These are phyloP conservation scores for Agastache rugosa DNA, from an alignment of 257 asterid species.

Conservation along the genomic window DNA sequence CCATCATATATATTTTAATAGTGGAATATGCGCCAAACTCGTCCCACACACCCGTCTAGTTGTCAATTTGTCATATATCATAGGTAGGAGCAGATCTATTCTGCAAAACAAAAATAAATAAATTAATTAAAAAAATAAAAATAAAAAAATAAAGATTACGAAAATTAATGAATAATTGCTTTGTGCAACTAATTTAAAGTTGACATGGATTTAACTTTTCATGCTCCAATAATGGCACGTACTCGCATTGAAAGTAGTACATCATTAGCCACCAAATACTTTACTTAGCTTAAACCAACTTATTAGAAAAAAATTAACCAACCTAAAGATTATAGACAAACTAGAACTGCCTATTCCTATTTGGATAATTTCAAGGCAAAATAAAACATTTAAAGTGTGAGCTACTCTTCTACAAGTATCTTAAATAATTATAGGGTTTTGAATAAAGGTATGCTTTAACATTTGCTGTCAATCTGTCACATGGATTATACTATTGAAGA, in stretches of 20 bases:
- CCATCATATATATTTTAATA: neutral
- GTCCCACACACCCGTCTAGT: neutral
- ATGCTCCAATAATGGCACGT: neutral
- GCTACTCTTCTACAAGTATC: neutral
- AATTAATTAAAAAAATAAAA: neutral
- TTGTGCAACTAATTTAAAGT: neutral
- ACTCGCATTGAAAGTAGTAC: neutral
- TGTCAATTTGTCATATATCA: neutral
- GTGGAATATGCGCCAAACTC: conserved; percentile 9
- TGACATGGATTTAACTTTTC: neutral
- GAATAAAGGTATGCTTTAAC: neutral
- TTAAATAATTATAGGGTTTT: neutral
- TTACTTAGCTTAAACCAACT: conserved; percentile 6
- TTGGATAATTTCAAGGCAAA: neutral
- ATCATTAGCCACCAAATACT: conserved; percentile 9
- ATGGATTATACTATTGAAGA: neutral
- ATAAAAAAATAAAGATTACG: neutral
- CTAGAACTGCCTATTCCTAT: conserved; percentile 2
- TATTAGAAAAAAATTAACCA: conserved; percentile 4
- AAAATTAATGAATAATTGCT: neutral
- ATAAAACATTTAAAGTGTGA: neutral
- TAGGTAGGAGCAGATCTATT: conserved; percentile 6
- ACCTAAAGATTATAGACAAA: conserved; percentile 8
- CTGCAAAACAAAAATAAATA: neutral
- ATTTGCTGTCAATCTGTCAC: neutral